A percentile compares a stretch with the other conserved stretches of the same genome.
Evolutionary conservation across 2,329 filamentous ascomycete genomes (phyloP).

Genomic region (Emergomyces orientalis): DNA sequence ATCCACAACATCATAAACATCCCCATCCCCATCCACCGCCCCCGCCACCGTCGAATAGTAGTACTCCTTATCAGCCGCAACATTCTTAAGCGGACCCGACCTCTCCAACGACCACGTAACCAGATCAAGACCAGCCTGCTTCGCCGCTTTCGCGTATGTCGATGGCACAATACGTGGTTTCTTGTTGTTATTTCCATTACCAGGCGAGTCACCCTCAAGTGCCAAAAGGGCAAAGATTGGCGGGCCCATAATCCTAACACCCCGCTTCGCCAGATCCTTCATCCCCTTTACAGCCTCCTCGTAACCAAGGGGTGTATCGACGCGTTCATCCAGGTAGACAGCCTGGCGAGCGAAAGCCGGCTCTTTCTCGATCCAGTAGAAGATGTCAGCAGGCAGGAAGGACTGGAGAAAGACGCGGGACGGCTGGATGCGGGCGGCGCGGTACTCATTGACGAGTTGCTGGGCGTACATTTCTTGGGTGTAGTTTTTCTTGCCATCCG

Average conservation of each 20-base stretch:
- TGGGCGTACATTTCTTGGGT: conserved; percentile 57
- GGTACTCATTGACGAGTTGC: conserved; percentile 55
- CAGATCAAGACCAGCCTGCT: conserved; percentile 53
- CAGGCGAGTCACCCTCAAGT: conserved; percentile 31
- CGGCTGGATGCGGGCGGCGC: conserved; percentile 43
- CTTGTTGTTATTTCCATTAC: conserved; percentile 27
- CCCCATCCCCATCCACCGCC: conserved; percentile 52
- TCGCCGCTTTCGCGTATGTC: conserved; percentile 52
- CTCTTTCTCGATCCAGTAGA: conserved; percentile 57
- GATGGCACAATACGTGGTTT: conserved; percentile 40
- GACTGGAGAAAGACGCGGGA: conserved; percentile 54
- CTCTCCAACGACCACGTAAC: conserved; percentile 62
- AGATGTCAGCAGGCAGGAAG: conserved; percentile 55
- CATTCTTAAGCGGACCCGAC: conserved; percentile 49
- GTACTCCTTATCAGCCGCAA: conserved; percentile 43
- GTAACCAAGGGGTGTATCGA: conserved; percentile 45
- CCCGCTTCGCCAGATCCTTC: conserved; percentile 46
- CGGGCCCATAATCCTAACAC: conserved; percentile 55
- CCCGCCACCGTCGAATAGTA: conserved; percentile 46
- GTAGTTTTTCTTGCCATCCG: conserved; percentile 42
- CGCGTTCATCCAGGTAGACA: conserved; percentile 56
- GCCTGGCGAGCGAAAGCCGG: conserved; percentile 54
- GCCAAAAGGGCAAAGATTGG: conserved; percentile 54
- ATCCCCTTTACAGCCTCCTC: conserved; percentile 49
- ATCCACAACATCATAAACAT: conserved; percentile 57